Evolutionary conservation across 2,329 filamentous ascomycete genomes (phyloP), one percentile per base, ranked within the genome.

Genomic region (Hymenoscyphus scutula): DNA sequence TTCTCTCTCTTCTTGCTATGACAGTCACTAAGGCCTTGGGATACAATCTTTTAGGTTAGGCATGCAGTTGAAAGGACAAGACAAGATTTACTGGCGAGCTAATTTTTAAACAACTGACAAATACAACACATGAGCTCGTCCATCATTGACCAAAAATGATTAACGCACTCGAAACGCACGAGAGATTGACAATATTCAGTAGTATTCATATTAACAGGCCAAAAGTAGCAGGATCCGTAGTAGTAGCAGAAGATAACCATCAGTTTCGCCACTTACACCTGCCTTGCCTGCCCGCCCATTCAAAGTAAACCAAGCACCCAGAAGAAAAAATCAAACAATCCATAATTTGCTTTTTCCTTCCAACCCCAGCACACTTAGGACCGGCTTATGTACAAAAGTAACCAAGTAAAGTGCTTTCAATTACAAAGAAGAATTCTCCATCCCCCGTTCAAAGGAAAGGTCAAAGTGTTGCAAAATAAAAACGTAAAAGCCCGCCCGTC

Each of bases 321-420:
- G n/a, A 5, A n/a, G 23, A 7, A 48, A 45, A 45, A 45, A 45
- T 45, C 38, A 45, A 45, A 45, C 4, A 48, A 48, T 48, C 41
- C 41, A 48, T 48, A 48, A 48, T 25, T 45, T 48, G n/a, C 19
- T 48, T 23, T 48, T 45, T 10, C 23, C 41, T 48, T n/a, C 41
- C 41, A 48, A 48, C n/a, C 41, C 41, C 7, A 48, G 41, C 41
- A 48, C 41, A 6, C 10, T 8, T n/a, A 19, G 19, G n/a, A 23
- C 41, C 17, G n/a, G 41, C 41, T 48, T 48, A 48, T 48, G 41
- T 48, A 48, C 41, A 48, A 45, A 23, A 10, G 23, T n/a, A n/a
- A n/a, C n/a, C n/a, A n/a, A n/a, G n/a, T n/a, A n/a, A 48, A 23
- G 41, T 48, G 41, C n/a, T n/a, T 48, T 48, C 41, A 25, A 48